Evolutionary conservation across 495 filamentous ascomycete genomes (phyloP).

Genomic region (Collariella sp.): DNA sequence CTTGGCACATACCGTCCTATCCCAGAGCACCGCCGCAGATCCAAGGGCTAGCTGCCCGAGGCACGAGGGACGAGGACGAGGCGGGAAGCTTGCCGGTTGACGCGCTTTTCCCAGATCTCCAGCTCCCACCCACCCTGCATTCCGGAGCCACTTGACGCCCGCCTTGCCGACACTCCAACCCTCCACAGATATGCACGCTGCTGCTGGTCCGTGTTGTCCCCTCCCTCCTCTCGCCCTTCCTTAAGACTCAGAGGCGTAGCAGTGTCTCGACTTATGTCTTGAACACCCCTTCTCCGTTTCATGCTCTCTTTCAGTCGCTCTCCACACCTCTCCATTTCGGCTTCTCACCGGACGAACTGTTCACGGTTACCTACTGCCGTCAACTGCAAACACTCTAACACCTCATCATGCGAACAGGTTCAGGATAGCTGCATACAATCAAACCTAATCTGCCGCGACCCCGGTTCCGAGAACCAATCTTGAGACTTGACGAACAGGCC

Average conservation of each 20-base stretch:
- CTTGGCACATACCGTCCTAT: neutral
- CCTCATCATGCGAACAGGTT: constrained; percentile 41
- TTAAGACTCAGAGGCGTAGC: constrained; percentile 5
- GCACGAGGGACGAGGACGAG: neutral
- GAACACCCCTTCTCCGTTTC: constrained; percentile 6
- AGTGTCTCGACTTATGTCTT: constrained; percentile 27
- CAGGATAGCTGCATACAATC: constrained; percentile 43
- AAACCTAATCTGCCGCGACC: constrained; percentile 20
- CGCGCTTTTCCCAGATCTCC: constrained; percentile 14
- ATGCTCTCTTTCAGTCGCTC: neutral
- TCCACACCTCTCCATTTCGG: neutral
- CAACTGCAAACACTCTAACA: constrained; percentile 35
- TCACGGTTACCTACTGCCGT: constrained; percentile 33
- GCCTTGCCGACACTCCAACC: constrained; percentile 17
- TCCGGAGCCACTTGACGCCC: constrained; percentile 17
- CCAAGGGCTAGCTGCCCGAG: neutral
- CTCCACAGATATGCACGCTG: constrained; percentile 23
- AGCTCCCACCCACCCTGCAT: constrained; percentile 19
- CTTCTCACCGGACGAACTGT: constrained; percentile 24
- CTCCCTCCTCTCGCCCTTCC: constrained; percentile 5
- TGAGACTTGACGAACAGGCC: constrained; percentile 6
- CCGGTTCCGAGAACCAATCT: constrained; percentile 16
- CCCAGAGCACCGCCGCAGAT: neutral
- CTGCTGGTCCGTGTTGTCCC: constrained; percentile 22
- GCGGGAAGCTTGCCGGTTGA: neutral